Base-by-base conservation (phyloP, 805 yeast genomes). In the Myxozyma mucilagina region DNA sequence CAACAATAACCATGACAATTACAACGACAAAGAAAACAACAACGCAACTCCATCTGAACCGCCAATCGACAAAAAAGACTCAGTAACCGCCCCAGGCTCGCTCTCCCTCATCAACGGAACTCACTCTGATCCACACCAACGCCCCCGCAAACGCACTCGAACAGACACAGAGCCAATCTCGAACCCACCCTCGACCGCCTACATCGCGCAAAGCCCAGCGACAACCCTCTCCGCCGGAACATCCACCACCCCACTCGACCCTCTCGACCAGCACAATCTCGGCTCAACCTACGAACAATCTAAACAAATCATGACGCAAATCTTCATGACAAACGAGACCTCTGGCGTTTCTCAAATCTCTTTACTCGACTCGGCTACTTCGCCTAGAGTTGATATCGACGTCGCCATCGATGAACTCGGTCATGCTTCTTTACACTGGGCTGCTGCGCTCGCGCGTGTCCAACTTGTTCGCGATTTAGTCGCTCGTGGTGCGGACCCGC, bases 351-450 rank as follows among this genome's bases (percentile, higher is more conserved):
- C 72, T 20, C 74, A 70, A 14, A 72, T 76, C 13, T 68, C 72
- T 14, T 69, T 70, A 20, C 71, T 71, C 24, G 74, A 73, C 43
- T 20, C 57, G 16, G 57, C 49, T 11, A 47, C 34, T 24, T 32
- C 63, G 8, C 52, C 65, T 1, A 60, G 79, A 44, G 78, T 89
- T 41, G 82, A 84, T 61, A 79, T 92, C 53, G 94, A 90, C 70
- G 89, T 90, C 38, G 86, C 97, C 0, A 89, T 96, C 48, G 99
- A 96, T 74, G 96, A 89, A 68, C 84, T 87, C 60, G 97, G 98
- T 0, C 94, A 94, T 71, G 87, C 97, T 0, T 90, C 97, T 0
- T 79, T 94, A 59, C 99, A 94, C 74, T 89, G 98, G 96, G 96
- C 97, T 3, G 86, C 97, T 14, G 89, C 97, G 0, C 80, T 94